Evolutionary conservation across 805 yeast species (phyloP).

Genomic region (Yamadazyma ubonensis): DNA sequence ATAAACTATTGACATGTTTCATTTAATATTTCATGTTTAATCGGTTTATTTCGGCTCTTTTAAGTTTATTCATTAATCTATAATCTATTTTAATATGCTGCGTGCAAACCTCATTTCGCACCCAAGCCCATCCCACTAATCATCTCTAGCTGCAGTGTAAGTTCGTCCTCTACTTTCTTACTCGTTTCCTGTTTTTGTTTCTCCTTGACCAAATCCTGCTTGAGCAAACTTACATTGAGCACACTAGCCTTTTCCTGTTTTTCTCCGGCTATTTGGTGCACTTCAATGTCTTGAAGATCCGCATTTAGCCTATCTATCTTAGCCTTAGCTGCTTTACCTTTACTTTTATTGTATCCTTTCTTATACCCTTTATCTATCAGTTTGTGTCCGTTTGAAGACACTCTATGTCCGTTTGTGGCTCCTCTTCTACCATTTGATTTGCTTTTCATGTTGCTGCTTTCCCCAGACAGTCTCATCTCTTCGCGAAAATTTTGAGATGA

Average conservation of each 20-base stretch:
- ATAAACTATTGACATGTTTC: too few relatives aligned
- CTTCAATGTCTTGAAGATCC: constrained; percentile 18
- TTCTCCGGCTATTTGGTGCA: constrained; percentile 14
- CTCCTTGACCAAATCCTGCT: constrained; percentile 42
- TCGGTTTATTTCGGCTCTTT: too few relatives aligned
- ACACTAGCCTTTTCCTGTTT: constrained; percentile 18
- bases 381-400: too few relatives aligned
- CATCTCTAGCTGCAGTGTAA: constrained; percentile 47
- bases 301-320: constrained; percentile 35
- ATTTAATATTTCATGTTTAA: too few relatives aligned
- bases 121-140: constrained; percentile 42
- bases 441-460: constrained; percentile 1
- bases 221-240: constrained; percentile 34
- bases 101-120: neutral
- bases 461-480: neutral
- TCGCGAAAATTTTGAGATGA: constrained; percentile 14
- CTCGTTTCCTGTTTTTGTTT: constrained; percentile 25
- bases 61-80: too few relatives aligned
- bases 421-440: constrained; percentile 14
- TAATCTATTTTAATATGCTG: too few relatives aligned
- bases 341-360: constrained; percentile 18
- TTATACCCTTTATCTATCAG: too few relatives aligned
- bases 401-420: too few relatives aligned
- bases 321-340: constrained; percentile 31
- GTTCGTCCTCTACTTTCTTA: constrained; percentile 39